A percentile compares a stretch with the other conserved stretches of the same genome.
phyloP scores from a whole-genome alignment of 306 rosid species.

The Dalbergia cochinchinensis region DNA sequence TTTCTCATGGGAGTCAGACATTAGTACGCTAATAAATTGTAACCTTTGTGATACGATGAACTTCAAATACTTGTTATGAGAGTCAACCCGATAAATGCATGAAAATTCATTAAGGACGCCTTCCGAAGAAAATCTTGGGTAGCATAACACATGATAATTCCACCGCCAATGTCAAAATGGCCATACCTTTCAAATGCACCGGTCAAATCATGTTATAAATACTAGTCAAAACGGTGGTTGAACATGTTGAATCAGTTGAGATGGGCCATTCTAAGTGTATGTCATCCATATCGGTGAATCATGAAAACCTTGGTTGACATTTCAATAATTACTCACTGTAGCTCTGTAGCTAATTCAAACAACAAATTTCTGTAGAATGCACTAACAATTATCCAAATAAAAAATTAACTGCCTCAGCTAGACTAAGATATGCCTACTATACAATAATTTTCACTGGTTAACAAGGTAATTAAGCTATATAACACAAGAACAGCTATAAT shows the following conservation, averaged over 20 bases:
- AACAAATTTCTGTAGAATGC: constrained; percentile 22
- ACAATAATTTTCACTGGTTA: constrained; percentile 48
- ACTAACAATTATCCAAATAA: constrained; percentile 20
- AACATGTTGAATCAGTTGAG: neutral
- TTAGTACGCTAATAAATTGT: too few species aligned
- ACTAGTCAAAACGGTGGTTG: neutral
- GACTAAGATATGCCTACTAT: constrained; percentile 40
- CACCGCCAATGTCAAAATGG: too few species aligned
- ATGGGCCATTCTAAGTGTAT: neutral
- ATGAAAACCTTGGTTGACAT: constrained; percentile 5
- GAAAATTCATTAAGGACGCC: too few species aligned
- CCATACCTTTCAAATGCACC: too few species aligned
- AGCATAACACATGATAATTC: too few species aligned
- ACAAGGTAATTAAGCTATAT: constrained; percentile 24
- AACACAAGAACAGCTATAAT: neutral
- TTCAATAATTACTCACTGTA: constrained; percentile 1
- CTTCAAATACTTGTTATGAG: too few species aligned
- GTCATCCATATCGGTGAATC: neutral
- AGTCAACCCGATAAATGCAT: too few species aligned
- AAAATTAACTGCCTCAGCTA: constrained; percentile 33
- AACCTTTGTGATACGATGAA: too few species aligned
- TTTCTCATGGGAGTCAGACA: too few species aligned
- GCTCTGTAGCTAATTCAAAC: neutral
- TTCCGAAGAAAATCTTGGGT: too few species aligned
- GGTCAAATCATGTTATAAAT: too few species aligned